phyloP scores from a whole-genome alignment of 768 basidiomycete species.

The Dioszegia hungarica region DNA sequence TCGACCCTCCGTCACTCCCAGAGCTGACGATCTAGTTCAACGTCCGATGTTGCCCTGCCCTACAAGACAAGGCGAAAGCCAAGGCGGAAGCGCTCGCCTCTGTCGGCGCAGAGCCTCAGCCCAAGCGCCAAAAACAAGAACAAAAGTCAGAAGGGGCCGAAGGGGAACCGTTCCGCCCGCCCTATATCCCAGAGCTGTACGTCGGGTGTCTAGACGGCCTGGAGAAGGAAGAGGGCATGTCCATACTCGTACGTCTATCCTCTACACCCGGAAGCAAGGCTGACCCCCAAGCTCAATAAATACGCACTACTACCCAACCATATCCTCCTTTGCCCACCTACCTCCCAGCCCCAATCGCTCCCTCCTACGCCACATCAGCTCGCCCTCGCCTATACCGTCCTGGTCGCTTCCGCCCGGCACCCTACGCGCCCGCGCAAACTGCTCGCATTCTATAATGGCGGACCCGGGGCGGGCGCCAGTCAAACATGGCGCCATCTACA shows the following conservation, averaged over 20 bases:
- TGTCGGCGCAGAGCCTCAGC: conserved; percentile 48
- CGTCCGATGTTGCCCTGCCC: conserved; percentile 75
- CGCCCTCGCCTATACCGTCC: conserved; percentile 67
- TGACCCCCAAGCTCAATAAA: conserved; percentile 61
- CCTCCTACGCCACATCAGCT: conserved; percentile 76
- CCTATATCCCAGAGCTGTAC: conserved; percentile 70
- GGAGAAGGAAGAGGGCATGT: conserved; percentile 56
- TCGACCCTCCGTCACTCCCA: not conserved
- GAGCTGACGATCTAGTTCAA: conserved; percentile 64
- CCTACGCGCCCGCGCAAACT: conserved; percentile 51
- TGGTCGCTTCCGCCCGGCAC: conserved; percentile 63
- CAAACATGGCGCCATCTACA: conserved; percentile 91
- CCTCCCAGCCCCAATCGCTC: conserved; percentile 60
- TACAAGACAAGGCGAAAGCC: conserved; percentile 66
- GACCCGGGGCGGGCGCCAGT: conserved; percentile 64
- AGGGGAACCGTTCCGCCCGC: conserved; percentile 70
- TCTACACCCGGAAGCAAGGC: too few relatives aligned
- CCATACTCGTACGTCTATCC: conserved; percentile 40
- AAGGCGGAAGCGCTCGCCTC: conserved; percentile 50
- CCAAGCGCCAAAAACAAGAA: too few relatives aligned
- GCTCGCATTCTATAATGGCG: conserved; percentile 90
- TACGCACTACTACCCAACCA: conserved; percentile 78
- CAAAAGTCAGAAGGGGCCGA: conserved; percentile 10
- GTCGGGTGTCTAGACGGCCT: conserved; percentile 64
- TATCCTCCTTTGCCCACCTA: conserved; percentile 59